Base-by-base conservation (phyloP, 306 rosid species). In the Pterocarpus santalinus region DNA sequence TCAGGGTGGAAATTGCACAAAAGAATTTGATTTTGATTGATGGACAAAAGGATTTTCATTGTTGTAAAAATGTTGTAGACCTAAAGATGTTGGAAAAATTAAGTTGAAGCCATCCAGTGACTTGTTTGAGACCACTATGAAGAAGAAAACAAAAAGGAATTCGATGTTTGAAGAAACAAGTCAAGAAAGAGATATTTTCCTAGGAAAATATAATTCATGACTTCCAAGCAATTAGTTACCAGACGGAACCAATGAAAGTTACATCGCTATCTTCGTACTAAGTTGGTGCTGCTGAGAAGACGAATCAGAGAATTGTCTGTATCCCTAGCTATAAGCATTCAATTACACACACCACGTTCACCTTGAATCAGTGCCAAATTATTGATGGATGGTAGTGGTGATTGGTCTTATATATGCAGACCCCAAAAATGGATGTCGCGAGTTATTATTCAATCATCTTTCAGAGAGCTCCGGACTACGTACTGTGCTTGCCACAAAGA, bases 301-400 rank as follows among this genome's bases (percentile, higher is more conserved):
- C 77, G 77, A 83, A 83, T 73, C 87, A 84, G 81, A 79, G 36
- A 80, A 51, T 80, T 74, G 84, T 79, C 84, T 75, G 69, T 70
- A 80, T 75, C 78, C 71, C 55, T 60, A 69, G 60, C 39, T 52
- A 71, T 77, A 53, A 34, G 87, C 77, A 72, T 80, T 75, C 53
- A 84, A 70, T 63, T 75, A 60, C 73, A 71, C 64, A 53, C 69
- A 69, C 15, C 33, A 72, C 60, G 34, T 70, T 38, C 43, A n/a
- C 69, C 71, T 72, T 65, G 83, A 80, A 71, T 75, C 58, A 56
- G 80, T 80, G 65, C 64, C 60, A 65, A 64, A 43, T 52, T 74
- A 76, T 73, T 44, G 84, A 78, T 78, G 35, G 81, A 78, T 78
- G 72, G 49, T 63, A 73, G 60, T 6, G 41, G 55, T 73, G 81